Percentiles rank a stretch among this genome's conserved stretches.
Evolutionary conservation across 352 stramenopile species (phyloP).

Genomic region (Lagenidium giganteum): DNA sequence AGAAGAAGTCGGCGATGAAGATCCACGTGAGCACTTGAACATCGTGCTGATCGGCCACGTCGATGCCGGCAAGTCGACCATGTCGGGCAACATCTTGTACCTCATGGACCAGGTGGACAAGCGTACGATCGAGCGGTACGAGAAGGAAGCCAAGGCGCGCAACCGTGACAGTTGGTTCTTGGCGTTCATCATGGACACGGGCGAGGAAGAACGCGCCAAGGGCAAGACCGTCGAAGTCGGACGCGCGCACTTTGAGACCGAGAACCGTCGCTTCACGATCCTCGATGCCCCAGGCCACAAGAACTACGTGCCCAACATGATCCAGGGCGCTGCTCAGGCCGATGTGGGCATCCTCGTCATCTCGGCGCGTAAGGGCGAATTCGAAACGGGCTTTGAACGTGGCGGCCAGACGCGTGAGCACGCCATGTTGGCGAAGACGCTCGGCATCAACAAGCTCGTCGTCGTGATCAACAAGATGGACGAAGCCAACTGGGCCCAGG

Average conservation of each 20-base stretch:
- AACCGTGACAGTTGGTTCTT: conserved; percentile 91
- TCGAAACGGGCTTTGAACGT: conserved; percentile 98
- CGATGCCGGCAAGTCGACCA: conserved; percentile 98
- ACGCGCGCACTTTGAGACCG: conserved; percentile 96
- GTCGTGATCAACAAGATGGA: conserved; percentile 99
- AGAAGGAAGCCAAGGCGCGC: conserved; percentile 95
- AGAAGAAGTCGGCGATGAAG: conserved; percentile 81
- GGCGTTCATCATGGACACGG: conserved; percentile 99
- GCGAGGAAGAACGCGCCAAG: conserved; percentile 98
- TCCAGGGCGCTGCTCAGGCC: conserved; percentile 94
- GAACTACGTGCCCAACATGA: conserved; percentile 99
- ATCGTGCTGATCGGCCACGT: conserved; percentile 99
- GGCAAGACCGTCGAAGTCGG: conserved; percentile 86
- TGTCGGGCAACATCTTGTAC: conserved; percentile 98
- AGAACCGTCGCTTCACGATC: conserved; percentile 96
- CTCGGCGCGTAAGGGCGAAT: conserved; percentile 95
- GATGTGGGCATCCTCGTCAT: conserved; percentile 98
- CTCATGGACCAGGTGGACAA: conserved; percentile 99
- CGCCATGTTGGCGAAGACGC: conserved; percentile 98
- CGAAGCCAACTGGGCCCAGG: conserved; percentile 94
- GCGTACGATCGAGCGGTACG: conserved; percentile 98
- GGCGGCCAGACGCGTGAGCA: conserved; percentile 98
- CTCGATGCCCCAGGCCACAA: conserved; percentile 98
- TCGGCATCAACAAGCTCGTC: conserved; percentile 97
- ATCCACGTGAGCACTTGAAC: conserved; percentile 98